phyloP scores from a whole-genome alignment of 2,329 filamentous ascomycete species.

The Neofusicoccum laricinum region DNA sequence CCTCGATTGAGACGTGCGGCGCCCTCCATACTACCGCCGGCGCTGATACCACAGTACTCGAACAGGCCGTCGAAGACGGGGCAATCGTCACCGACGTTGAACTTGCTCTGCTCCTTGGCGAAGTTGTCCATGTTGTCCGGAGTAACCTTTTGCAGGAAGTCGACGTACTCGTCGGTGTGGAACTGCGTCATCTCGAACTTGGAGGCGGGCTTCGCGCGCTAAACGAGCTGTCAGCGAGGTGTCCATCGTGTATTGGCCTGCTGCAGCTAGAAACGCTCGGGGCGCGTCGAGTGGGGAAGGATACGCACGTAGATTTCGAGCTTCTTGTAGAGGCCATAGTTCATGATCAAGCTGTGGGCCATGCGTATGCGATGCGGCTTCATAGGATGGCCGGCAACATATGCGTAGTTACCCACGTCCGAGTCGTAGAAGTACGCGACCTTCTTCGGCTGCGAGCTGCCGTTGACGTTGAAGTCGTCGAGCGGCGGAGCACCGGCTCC shows the following conservation, averaged over 20 bases:
- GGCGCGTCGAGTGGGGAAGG: constrained; percentile 1
- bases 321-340: constrained; percentile 70
- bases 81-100: constrained; percentile 63
- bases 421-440: constrained; percentile 99
- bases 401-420: constrained; percentile 97
- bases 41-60: constrained; percentile 68
- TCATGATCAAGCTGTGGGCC: constrained; percentile 65
- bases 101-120: constrained; percentile 80
- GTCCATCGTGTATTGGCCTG: constrained; percentile 3
- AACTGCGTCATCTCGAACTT: constrained; percentile 72
- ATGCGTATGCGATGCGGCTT: constrained; percentile 67
- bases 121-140: constrained; percentile 98
- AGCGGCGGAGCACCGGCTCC: constrained; percentile 16
- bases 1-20: constrained; percentile 65
- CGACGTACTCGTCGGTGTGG: constrained; percentile 70
- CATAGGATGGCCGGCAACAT: constrained; percentile 72
- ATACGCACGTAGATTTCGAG: constrained; percentile 66
- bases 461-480: constrained; percentile 22
- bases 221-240: background rate
- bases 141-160: constrained; percentile 79
- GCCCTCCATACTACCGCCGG: constrained; percentile 68
- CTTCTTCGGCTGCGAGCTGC: constrained; percentile 53
- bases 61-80: constrained; percentile 69
- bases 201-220: constrained; percentile 51
- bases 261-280: constrained; percentile 12